Evolutionary conservation across 2,329 filamentous ascomycete genomes (phyloP).

Genomic region (Fusarium scirpi): DNA sequence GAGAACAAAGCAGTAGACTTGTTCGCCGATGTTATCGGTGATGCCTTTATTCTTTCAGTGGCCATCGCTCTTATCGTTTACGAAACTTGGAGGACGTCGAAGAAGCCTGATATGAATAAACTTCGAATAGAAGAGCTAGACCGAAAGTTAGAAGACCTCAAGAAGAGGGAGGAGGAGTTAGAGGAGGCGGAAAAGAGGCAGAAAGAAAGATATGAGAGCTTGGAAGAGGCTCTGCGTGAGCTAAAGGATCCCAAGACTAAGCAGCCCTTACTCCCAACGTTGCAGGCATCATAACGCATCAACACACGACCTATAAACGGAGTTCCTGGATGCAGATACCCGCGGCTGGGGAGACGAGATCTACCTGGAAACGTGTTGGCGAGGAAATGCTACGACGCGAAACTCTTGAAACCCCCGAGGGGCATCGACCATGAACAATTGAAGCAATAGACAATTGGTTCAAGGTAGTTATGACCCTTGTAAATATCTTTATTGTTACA

Average conservation of each 20-base stretch:
- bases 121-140: conserved; percentile 65
- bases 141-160: conserved; percentile 62
- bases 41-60: conserved; percentile 71
- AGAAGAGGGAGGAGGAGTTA: conserved; percentile 63
- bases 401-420: background rate
- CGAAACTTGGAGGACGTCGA: conserved; percentile 69
- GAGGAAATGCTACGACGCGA: conserved; percentile 1
- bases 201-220: conserved; percentile 60
- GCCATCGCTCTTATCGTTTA: conserved; percentile 69
- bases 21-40: conserved; percentile 74
- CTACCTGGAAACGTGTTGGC: background rate
- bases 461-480: conserved; percentile 1
- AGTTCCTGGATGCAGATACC: background rate
- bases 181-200: conserved; percentile 59
- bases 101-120: conserved; percentile 70
- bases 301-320: background rate
- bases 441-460: background rate
- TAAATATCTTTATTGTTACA: conserved; percentile 15
- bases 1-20: conserved; percentile 74
- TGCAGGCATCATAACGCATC: conserved; percentile 42
- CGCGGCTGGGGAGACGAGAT: background rate
- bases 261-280: conserved; percentile 61
- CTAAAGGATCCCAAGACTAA: conserved; percentile 69
- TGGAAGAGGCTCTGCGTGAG: conserved; percentile 66
- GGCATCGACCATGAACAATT: conserved; percentile 2